phyloP scores from a whole-genome alignment of 805 yeast genomes.

The Saccharomycopsis olivae region DNA sequence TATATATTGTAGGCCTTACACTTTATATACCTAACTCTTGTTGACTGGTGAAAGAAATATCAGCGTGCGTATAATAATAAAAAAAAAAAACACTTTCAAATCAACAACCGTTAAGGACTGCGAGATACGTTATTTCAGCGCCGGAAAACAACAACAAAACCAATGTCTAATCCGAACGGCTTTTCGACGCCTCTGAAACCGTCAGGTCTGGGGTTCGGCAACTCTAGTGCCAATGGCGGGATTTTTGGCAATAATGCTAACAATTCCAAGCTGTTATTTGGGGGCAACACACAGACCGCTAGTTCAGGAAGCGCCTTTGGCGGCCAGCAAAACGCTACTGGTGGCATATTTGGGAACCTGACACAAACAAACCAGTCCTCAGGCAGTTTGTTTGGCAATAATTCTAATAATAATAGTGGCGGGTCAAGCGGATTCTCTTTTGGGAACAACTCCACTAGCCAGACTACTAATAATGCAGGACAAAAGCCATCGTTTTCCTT shows the following conservation, averaged over 20 bases:
- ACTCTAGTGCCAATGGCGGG: too few species aligned
- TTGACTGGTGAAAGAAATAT: too few species aligned
- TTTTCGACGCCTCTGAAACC: too few species aligned
- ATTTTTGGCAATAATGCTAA: neutral
- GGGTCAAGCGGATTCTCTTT: slow-evolving; percentile 1
- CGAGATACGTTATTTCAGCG: too few species aligned
- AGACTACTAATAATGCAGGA: neutral
- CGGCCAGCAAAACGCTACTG: neutral
- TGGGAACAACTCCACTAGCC: slow-evolving; percentile 2
- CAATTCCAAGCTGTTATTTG: neutral
- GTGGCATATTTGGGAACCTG: neutral
- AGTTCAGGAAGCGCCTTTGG: neutral
- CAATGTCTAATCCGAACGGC: too few species aligned
- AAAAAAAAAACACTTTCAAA: too few species aligned
- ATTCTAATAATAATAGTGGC: neutral
- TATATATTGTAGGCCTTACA: too few species aligned
- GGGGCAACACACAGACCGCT: neutral
- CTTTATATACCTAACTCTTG: too few species aligned
- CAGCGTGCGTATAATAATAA: too few species aligned
- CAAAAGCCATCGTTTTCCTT: slow-evolving; percentile 1
- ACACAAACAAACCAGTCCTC: neutral
- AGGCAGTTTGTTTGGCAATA: neutral
- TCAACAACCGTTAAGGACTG: too few species aligned
- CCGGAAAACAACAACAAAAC: too few species aligned
- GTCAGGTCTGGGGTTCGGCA: too few species aligned